phyloP scores from a whole-genome alignment of 345 rosid genomes.

The Lumnitzera littorea region DNA sequence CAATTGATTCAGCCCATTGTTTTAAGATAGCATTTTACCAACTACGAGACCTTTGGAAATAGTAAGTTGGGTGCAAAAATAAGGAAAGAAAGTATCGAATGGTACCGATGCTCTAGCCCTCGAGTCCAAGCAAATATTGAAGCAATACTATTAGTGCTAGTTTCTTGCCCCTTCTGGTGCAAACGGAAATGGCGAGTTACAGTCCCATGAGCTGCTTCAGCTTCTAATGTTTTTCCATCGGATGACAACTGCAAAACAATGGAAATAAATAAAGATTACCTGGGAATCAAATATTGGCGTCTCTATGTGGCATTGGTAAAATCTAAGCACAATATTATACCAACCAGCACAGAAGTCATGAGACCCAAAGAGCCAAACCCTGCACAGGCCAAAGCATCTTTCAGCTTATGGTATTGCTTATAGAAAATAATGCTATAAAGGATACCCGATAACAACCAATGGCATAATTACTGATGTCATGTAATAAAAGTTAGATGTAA shows the following conservation, averaged over 20 bases:
- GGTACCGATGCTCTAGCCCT: slow-evolving; percentile 84
- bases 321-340: slow-evolving; percentile 15
- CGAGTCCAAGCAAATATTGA: slow-evolving; percentile 97
- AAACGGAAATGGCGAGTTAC: slow-evolving; percentile 92
- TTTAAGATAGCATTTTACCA: no score
- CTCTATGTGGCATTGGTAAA: no score
- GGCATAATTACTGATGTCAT: no score
- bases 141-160: slow-evolving; percentile 96
- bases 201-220: slow-evolving; percentile 99
- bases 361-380: slow-evolving; percentile 98
- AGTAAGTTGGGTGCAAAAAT: not conserved
- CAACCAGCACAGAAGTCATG: slow-evolving; percentile 90
- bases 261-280: no score
- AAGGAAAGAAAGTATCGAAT: slow-evolving; percentile 9
- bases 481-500: no score
- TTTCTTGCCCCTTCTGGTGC: slow-evolving; percentile 90
- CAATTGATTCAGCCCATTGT: no score
- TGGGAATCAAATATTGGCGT: no score
- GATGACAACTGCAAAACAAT: slow-evolving; percentile 61
- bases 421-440: not conserved
- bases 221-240: slow-evolving; percentile 89
- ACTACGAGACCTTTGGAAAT: not conserved
- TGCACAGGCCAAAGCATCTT: slow-evolving; percentile 21
- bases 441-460: no score
- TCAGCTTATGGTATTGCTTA: not conserved